Conservation (phyloP, 768 basidiomycete genomes). For the Kwoniella sp. region DNA sequence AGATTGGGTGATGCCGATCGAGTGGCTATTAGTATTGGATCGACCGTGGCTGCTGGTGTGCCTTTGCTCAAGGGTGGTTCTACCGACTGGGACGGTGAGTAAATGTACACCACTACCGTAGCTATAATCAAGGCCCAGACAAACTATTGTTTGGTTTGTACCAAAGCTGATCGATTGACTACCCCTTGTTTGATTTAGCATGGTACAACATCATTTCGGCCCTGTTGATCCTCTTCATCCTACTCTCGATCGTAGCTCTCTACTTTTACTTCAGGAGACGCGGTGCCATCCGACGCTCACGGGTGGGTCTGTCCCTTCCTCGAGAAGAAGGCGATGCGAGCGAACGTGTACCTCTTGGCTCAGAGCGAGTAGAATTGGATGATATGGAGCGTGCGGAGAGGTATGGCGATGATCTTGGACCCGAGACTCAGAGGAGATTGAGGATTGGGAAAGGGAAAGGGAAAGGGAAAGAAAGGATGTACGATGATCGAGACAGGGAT, state of each 20-base stretch:
- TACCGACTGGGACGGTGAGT: conserved; percentile 85
- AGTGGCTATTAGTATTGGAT: conserved; percentile 64
- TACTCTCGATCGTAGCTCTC: conserved; percentile 67
- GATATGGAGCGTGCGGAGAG: conserved; percentile 65
- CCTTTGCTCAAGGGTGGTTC: conserved; percentile 66
- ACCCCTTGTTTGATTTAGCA: conserved; percentile 61
- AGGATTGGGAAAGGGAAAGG: conserved; percentile 59
- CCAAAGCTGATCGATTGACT: background rate
- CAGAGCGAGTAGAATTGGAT: conserved; percentile 65
- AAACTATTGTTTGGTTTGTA: no score
- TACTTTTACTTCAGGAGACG: conserved; percentile 79
- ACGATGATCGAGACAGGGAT: conserved; percentile 51
- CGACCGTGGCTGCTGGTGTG: conserved; percentile 59
- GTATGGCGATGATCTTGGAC: conserved; percentile 42
- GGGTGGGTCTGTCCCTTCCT: conserved; percentile 42
- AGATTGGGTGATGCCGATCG: conserved; percentile 74
- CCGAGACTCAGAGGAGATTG: conserved; percentile 25
- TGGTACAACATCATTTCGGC: conserved; percentile 93
- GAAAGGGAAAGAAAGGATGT: conserved; percentile 40
- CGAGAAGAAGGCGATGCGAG: conserved; percentile 34
- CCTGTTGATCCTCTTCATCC: conserved; percentile 75
- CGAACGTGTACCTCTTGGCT: conserved; percentile 51
- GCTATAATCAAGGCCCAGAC: no score
- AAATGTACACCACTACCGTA: no score
- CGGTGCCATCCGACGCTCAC: conserved; percentile 41